phyloP scores from a whole-genome alignment of 2,329 filamentous ascomycete genomes.

The Hypomyces perniciosus region DNA sequence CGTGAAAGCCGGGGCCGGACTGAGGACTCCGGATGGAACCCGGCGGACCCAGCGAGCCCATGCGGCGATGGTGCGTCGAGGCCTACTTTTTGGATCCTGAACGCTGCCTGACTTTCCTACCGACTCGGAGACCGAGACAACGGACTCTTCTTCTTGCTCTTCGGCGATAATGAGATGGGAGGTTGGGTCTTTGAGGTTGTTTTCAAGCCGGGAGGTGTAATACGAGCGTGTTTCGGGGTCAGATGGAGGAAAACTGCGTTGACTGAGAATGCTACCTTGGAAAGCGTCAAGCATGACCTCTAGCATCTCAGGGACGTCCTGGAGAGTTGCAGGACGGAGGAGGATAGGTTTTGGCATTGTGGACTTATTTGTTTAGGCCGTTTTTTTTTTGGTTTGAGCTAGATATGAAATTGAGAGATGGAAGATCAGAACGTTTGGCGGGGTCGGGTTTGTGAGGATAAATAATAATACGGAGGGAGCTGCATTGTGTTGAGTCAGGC shows the following conservation, averaged over 20 bases:
- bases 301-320: constrained; percentile 27
- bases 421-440: too few species aligned
- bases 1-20: constrained; percentile 17
- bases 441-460: too few species aligned
- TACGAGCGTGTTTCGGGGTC: constrained; percentile 18
- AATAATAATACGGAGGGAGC: too few species aligned
- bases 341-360: neutral
- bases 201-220: constrained; percentile 18
- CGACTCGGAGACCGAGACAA: too few species aligned
- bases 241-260: constrained; percentile 23
- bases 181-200: constrained; percentile 23
- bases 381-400: too few species aligned
- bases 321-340: constrained; percentile 33
- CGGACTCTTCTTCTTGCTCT: constrained; percentile 7
- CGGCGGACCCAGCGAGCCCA: constrained; percentile 31
- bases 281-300: constrained; percentile 28
- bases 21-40: constrained; percentile 9
- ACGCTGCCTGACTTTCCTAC: too few species aligned
- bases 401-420: too few species aligned
- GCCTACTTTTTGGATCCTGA: neutral
- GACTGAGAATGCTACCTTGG: constrained; percentile 23
- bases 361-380: neutral
- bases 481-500: too few species aligned
- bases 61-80: constrained; percentile 20
- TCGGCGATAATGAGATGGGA: constrained; percentile 27